Evolutionary conservation across 768 basidiomycete species (phyloP).

Genomic region (Lanmaoa rubissima): DNA sequence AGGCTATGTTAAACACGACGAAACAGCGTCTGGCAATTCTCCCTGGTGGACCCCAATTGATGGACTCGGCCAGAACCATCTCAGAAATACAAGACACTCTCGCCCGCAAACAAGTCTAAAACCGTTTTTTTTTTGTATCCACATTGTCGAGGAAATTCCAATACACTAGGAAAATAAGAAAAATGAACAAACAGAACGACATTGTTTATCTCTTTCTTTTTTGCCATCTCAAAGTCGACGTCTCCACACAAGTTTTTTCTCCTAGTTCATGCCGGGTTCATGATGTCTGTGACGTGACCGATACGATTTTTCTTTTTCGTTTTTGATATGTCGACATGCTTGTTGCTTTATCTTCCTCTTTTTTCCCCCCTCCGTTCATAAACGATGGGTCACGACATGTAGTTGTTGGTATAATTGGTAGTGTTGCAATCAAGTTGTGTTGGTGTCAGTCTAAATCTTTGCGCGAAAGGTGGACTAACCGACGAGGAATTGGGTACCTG

Average conservation of each 20-base stretch:
- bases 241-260: background rate
- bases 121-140: background rate
- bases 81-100: conserved; percentile 76
- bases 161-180: background rate
- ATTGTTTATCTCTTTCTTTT: background rate
- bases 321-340: conserved; percentile 5
- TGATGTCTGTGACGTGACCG: conserved; percentile 16
- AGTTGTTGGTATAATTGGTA: conserved; percentile 21
- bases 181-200: background rate
- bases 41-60: conserved; percentile 64
- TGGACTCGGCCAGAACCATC: conserved; percentile 69
- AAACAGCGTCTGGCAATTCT: conserved; percentile 78
- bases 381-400: conserved; percentile 17
- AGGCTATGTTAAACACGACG: conserved; percentile 70
- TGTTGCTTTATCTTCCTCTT: conserved; percentile 9
- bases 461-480: background rate
- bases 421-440: conserved; percentile 16
- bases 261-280: conserved; percentile 26
- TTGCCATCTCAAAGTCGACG: background rate
- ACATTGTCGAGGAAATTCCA: background rate
- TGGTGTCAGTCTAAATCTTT: background rate
- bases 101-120: conserved; percentile 38
- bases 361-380: background rate
- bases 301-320: conserved; percentile 7
- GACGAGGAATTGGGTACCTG: background rate